phyloP scores from a whole-genome alignment of 495 filamentous ascomycete genomes.

The Penicillium simplicissimum region DNA sequence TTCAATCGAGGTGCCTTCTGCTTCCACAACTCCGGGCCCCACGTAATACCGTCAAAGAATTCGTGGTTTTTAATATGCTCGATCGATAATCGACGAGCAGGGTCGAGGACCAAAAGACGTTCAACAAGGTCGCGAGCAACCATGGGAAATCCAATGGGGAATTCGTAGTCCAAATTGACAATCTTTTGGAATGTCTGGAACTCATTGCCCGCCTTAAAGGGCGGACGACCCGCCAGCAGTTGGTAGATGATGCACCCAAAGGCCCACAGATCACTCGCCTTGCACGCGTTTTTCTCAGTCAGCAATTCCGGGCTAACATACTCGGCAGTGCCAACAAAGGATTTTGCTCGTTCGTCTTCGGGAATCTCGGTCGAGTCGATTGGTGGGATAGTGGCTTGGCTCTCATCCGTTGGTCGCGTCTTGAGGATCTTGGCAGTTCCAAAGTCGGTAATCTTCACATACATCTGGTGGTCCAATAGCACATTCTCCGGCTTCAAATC shows the following conservation, averaged over 20 bases:
- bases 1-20: constrained; percentile 88
- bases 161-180: constrained; percentile 88
- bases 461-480: constrained; percentile 90
- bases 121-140: constrained; percentile 91
- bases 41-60: constrained; percentile 90
- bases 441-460: constrained; percentile 99
- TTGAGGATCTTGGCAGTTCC: constrained; percentile 94
- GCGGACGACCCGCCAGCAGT: constrained; percentile 86
- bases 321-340: constrained; percentile 97
- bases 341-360: constrained; percentile 76
- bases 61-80: constrained; percentile 97
- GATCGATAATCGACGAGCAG: constrained; percentile 80
- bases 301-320: constrained; percentile 97
- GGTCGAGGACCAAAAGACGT: constrained; percentile 87
- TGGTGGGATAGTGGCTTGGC: constrained; percentile 45
- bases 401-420: constrained; percentile 52
- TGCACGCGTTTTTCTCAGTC: constrained; percentile 94
- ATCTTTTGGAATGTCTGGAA: constrained; percentile 99
- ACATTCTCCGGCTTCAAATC: constrained; percentile 99
- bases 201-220: constrained; percentile 97
- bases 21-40: constrained; percentile 86
- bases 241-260: constrained; percentile 99
- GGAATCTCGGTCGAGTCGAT: constrained; percentile 56
- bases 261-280: constrained; percentile 97
- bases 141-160: constrained; percentile 84